Evolutionary conservation across 179 eudicot species (phyloP), one percentile per base, ranked within the genome.

Genomic region (Sideroxylon spinosum): DNA sequence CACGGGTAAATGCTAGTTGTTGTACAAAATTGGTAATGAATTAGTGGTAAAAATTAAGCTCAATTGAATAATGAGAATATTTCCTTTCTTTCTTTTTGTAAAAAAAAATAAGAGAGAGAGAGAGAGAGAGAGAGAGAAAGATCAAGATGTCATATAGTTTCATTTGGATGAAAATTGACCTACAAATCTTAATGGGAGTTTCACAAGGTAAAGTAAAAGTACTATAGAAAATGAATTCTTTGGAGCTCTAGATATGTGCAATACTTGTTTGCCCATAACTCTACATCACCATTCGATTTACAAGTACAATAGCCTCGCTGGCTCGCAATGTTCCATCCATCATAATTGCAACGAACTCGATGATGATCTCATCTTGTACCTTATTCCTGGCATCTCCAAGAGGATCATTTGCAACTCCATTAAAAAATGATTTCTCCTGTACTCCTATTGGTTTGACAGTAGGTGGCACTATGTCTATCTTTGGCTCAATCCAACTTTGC

Each of bases 271-370:
- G 82, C 25, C 99, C 96, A 37, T 94, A 84, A 82, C 87, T 94
- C 71, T 88, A 80, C 97, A 92, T 96, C 66, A 96, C 98, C 78
- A 86, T 92, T 76, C 89, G 85, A 28, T 98, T 91, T 17, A 97
- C 99, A 50, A 91, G 86, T 19, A 96, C 97, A 0, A 97, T 97
- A 74, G 97, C 98, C 77, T 94, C 97, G 80, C 99, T 94, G 48
- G 99, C 99, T 55, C 91, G 92, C 32, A 92, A 37, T 0, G 97
- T 91, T 68, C 99, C 98, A 22, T 84, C 83, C 0, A 97, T 97
- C 98, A 94, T 92, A 13, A 96, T 84, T 57, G 93, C 87, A 66
- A 94, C 97, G 73, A 93, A 95, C 78, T 95, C 97, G 11, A 73
- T 78, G 22, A 82, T 78, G 7, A 96, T 94, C 83, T 96, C 98